Evolutionary conservation across 805 yeast genomes (phyloP).

Genomic region (Cyberlindnera veronae): DNA sequence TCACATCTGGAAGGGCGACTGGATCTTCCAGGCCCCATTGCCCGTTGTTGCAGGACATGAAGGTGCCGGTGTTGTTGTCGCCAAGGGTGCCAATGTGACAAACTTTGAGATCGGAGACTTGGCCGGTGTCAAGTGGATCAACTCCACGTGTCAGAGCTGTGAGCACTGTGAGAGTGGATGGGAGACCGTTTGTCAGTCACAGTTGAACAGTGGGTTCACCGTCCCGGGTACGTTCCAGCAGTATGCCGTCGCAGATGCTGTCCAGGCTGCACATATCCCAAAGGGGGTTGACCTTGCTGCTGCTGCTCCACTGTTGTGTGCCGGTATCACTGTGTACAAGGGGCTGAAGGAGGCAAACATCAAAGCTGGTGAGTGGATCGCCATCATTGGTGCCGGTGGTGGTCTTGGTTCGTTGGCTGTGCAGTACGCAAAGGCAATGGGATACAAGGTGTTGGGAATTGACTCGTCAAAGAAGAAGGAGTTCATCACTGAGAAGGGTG

Average conservation of each 20-base stretch:
- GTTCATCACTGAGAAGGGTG: constrained; percentile 49
- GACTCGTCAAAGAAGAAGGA: constrained; percentile 58
- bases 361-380: constrained; percentile 64
- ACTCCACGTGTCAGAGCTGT: constrained; percentile 54
- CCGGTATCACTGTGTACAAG: constrained; percentile 85
- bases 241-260: constrained; percentile 78
- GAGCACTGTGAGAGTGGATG: constrained; percentile 47
- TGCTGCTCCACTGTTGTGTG: constrained; percentile 77
- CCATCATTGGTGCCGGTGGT: constrained; percentile 71
- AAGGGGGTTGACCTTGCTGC: constrained; percentile 62
- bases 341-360: constrained; percentile 72
- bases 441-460: constrained; percentile 59
- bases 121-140: constrained; percentile 61
- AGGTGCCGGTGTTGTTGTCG: constrained; percentile 61
- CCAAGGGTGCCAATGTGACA: constrained; percentile 47
- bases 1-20: constrained; percentile 62
- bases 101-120: constrained; percentile 53
- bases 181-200: constrained; percentile 62
- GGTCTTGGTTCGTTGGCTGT: constrained; percentile 69
- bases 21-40: constrained; percentile 50
- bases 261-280: constrained; percentile 76
- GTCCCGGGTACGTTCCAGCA: constrained; percentile 85
- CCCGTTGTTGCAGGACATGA: constrained; percentile 62
- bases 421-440: constrained; percentile 72
- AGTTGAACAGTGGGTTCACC: constrained; percentile 73